Base-by-base conservation (phyloP, 1,284 basidiomycete genomes). In the Rhodotorula glutinis region DNA sequence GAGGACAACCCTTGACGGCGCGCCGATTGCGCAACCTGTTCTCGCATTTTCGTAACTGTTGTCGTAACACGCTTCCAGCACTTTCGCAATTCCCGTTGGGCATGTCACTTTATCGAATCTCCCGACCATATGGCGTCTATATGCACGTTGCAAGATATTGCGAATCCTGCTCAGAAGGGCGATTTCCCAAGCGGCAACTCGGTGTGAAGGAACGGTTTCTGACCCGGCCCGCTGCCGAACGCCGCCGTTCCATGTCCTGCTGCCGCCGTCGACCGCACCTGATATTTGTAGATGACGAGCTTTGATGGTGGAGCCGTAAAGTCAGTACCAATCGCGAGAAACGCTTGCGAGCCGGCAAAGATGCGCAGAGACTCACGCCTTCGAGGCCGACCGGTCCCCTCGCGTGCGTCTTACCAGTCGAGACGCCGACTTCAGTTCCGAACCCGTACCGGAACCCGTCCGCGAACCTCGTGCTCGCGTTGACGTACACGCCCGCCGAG, bases 361-460 rank as follows among this genome's bases (percentile, higher is more conserved):
- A 11, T 11, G 33, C 11, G 33, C 7, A 11, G 11, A 25, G 2
- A 59, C 67, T 56, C 52, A 73, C 67, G 21, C 96, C 96, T 72
- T 98, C 93, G 60, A 98, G 81, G 0, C 96, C 96, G 1, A 98
- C 96, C 0, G 96, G 96, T 3, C 96, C 96, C 40, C 96, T 83
- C 3, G 96, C 95, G 76, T 99, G 96, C 62, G 96, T 97, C 75
- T 91, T 88, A 3, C 93, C 93, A 0, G 96, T 99, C 77, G 88
- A 90, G 77, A 99, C 97, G 14, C 96, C 96, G 1, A 99, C 95
- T 80, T 98, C 96, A 2, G 96, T 95, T 1, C 96, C 96, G 72
- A 97, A 91, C 0, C 96, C 96, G 79, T 93, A 99, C 63, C 96
- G 82, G 80, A 95, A 98, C 2, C 96, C 96, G 79, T 99, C 96